Percentiles rank a stretch among this genome's conserved stretches.
Evolutionary conservation across 2,329 filamentous ascomycete species (phyloP).

Genomic region (Phyllosticta paracitricarpa): DNA sequence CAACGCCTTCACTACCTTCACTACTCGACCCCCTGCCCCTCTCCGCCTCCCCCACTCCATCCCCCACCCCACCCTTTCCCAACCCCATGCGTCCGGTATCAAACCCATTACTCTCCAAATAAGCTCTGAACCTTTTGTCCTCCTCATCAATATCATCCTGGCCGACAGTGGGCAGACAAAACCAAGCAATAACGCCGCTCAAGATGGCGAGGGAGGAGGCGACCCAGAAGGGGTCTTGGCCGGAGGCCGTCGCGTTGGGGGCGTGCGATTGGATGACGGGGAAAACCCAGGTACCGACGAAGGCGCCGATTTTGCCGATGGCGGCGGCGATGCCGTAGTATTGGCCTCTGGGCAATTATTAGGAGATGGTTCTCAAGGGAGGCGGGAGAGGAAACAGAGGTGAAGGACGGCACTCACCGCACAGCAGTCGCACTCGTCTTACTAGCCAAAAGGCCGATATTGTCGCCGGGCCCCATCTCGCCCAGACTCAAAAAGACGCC

Average conservation of each 20-base stretch:
- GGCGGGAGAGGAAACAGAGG: no score
- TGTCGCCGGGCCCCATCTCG: constrained; percentile 80
- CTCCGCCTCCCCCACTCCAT: not conserved
- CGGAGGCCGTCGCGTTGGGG: constrained; percentile 37
- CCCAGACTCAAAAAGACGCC: constrained; percentile 68
- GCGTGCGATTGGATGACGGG: constrained; percentile 45
- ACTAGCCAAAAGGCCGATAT: constrained; percentile 76
- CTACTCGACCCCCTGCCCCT: not conserved
- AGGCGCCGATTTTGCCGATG: constrained; percentile 68
- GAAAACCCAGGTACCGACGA: constrained; percentile 77
- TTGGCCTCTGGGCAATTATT: constrained; percentile 46
- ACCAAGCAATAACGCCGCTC: constrained; percentile 54
- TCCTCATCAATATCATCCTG: constrained; percentile 77
- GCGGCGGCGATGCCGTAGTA: constrained; percentile 64
- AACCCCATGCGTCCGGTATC: constrained; percentile 3
- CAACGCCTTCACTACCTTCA: not conserved
- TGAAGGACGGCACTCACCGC: no score
- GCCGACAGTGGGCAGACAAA: constrained; percentile 64
- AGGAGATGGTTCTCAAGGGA: not conserved
- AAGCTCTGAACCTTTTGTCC: constrained; percentile 65
- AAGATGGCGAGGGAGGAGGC: constrained; percentile 67
- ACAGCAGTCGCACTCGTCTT: constrained; percentile 85
- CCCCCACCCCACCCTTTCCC: not conserved
- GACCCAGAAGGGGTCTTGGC: constrained; percentile 89
- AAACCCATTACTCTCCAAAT: constrained; percentile 37